Evolutionary conservation across 2,329 filamentous ascomycete genomes (phyloP), one percentile per base, ranked within the genome.

Genomic region (Ophiosphaerella narmari): DNA sequence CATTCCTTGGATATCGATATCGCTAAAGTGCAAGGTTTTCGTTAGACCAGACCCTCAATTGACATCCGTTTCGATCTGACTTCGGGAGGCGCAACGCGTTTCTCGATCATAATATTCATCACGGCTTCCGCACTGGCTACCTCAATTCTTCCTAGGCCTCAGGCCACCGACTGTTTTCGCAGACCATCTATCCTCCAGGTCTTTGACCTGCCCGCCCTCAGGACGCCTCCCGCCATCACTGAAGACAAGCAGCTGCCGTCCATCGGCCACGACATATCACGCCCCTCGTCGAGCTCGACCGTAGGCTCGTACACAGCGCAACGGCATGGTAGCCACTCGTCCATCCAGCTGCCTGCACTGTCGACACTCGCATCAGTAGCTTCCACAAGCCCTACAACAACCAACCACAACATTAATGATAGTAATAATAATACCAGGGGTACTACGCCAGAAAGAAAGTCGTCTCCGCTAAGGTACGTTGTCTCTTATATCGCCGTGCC

Each of bases 101-200:
- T 72, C 70, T 73, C 69, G 54, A 39, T 49, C 50, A 31, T 61
- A 61, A 55, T 59, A 54, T 48, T 37, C 65, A 74, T 43, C 63
- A 82, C 79, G 79, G 78, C 82, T 76, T 85, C 80, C 74, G 80
- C 81, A 67, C 80, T 85, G 73, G 81, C 81, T 74, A 78, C 80
- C 66, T 75, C 72, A 31, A 72, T 83, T 67, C 76, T 84, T 50
- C 84, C 82, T 67, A 77, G 80, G 80, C 80, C 82, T 59, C 78
- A 82, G 77, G 78, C 81, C 78, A 78, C 82, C 71, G 82, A 80
- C 50, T 67, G 71, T 65, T 71, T 76, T 67, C 69, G 74, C 62
- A 72, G 78, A 58, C 74, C 76, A 32, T 80, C 80, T 57, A 75
- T 79, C 57, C 77, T 81, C 50, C 74, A 78, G 59, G 70, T 65